Conservation (phyloP, 2,329 filamentous ascomycete genomes). For the Talaromyces sp. region DNA sequence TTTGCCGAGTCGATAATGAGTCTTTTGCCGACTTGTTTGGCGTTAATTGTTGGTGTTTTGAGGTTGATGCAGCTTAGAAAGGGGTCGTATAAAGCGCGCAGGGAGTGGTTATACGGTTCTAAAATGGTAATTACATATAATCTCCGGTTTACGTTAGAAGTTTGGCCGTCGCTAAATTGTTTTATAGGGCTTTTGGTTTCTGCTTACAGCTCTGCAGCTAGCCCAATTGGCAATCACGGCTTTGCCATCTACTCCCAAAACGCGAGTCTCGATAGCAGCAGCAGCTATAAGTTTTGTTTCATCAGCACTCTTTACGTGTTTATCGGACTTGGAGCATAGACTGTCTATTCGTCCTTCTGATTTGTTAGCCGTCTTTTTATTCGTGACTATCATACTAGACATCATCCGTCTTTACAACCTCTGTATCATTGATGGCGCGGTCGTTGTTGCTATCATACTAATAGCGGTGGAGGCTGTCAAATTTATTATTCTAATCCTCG, state of each 20-base stretch:
- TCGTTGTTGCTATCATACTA: not conserved
- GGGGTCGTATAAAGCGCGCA: not conserved
- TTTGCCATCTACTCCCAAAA: constrained; percentile 1
- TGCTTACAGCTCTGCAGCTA: not conserved
- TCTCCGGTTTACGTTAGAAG: not conserved
- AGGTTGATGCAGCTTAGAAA: not conserved
- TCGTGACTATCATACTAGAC: not conserved
- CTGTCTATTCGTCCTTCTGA: not conserved
- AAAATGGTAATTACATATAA: not conserved
- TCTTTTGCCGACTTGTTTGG: constrained; percentile 2
- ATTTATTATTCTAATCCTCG: not conserved
- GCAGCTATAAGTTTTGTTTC: not conserved
- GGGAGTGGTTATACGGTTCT: not conserved
- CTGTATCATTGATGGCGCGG: not conserved
- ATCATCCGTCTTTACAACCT: not conserved
- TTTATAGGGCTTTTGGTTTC: not conserved
- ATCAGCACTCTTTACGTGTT: not conserved
- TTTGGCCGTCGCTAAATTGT: not conserved
- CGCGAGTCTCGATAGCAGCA: not conserved
- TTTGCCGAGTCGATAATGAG: constrained; percentile 1
- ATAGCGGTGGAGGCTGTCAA: not conserved
- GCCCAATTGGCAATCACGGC: not conserved
- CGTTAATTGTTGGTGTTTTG: not conserved
- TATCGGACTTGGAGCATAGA: constrained; percentile 2
- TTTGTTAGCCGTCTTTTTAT: not conserved